These are phyloP conservation scores for Blumeria graminis DNA, from an alignment of 2,329 filamentous ascomycete species.

Conservation along the genomic window DNA sequence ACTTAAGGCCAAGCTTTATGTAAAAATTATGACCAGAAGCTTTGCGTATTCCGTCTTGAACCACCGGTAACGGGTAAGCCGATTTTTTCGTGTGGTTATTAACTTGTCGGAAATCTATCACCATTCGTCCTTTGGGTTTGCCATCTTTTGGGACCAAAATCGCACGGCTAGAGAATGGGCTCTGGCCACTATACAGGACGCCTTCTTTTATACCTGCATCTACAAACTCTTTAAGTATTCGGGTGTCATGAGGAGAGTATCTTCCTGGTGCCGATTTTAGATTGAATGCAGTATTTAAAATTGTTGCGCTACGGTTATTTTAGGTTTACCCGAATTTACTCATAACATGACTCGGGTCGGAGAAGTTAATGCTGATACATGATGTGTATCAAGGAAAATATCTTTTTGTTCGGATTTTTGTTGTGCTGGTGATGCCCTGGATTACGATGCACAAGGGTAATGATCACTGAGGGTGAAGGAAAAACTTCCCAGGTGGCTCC, in stretches of 20 bases:
- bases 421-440: too few relatives aligned
- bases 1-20: conserved; percentile 1
- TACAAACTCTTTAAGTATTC: background rate
- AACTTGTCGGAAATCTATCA: background rate
- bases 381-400: too few relatives aligned
- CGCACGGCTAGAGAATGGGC: background rate
- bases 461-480: too few relatives aligned
- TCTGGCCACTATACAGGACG: background rate
- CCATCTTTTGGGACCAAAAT: background rate
- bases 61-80: background rate
- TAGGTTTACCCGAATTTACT: too few relatives aligned
- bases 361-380: too few relatives aligned
- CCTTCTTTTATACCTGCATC: background rate
- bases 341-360: too few relatives aligned
- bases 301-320: too few relatives aligned
- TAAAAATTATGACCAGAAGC: background rate
- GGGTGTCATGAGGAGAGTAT: background rate
- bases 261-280: background rate
- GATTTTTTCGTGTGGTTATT: background rate
- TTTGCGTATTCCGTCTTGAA: background rate
- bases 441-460: too few relatives aligned
- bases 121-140: background rate
- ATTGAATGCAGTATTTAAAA: background rate
- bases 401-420: too few relatives aligned
- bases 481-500: too few relatives aligned